These are phyloP conservation scores for Phytophthora crassamura DNA, from an alignment of 352 stramenopile genomes.

Conservation along the genomic window DNA sequence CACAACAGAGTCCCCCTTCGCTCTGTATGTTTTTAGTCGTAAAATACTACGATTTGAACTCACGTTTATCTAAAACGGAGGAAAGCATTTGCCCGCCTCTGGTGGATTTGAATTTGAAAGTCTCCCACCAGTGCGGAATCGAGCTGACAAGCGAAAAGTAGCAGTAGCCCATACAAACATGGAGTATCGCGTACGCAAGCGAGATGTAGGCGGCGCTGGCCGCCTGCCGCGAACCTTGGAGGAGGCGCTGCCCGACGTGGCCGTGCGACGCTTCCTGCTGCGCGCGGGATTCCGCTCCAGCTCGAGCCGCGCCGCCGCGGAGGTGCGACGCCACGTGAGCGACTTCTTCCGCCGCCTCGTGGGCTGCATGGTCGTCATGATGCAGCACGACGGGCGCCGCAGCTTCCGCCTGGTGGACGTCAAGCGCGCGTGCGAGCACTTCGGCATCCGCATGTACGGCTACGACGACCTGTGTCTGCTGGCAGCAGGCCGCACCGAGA, in stretches of 20 bases:
- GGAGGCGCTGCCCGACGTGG: constrained; percentile 47
- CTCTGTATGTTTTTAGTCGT: neutral
- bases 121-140: constrained; percentile 39
- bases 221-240: constrained; percentile 30
- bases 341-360: constrained; percentile 70
- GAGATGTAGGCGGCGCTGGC: constrained; percentile 31
- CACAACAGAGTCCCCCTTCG: constrained; percentile 9
- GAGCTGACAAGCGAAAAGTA: constrained; percentile 3
- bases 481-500: constrained; percentile 30
- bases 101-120: constrained; percentile 25
- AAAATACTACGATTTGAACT: too few species aligned
- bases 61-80: too few species aligned
- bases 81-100: too few species aligned
- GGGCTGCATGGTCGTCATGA: constrained; percentile 53
- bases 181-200: constrained; percentile 68
- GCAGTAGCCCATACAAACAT: constrained; percentile 27
- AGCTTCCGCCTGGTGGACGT: constrained; percentile 72
- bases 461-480: constrained; percentile 81
- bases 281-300: constrained; percentile 70
- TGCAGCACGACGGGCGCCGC: constrained; percentile 50
- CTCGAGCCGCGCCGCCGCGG: constrained; percentile 40
- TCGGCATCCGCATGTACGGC: constrained; percentile 79
- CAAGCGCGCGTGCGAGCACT: constrained; percentile 62
- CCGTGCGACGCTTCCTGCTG: constrained; percentile 74
- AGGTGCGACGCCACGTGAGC: constrained; percentile 53